Conservation (phyloP, 805 yeast species). For the Candida morakotiae region DNA sequence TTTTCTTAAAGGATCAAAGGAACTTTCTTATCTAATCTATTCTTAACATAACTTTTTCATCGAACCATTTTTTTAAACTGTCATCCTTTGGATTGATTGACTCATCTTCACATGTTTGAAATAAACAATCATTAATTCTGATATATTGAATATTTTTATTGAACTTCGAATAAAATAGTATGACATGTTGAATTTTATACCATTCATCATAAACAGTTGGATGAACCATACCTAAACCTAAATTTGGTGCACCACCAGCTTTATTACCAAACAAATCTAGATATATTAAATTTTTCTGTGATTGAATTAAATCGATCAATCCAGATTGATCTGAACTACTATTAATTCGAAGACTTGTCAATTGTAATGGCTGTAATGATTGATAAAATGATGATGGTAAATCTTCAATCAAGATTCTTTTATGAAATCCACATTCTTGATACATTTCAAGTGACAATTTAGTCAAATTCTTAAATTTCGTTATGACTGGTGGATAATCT, state of each 20-base stretch:
- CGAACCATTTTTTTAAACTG: conserved; percentile 45
- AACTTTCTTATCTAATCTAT: conserved; percentile 5
- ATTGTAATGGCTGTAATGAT: conserved; percentile 12
- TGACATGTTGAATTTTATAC: conserved; percentile 54
- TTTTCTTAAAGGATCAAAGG: conserved; percentile 3
- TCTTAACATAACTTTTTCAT: conserved; percentile 18
- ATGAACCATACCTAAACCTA: conserved; percentile 51
- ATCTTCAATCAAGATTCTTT: not conserved
- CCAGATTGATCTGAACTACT: conserved; percentile 16
- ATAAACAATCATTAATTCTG: conserved; percentile 47
- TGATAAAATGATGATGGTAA: conserved; percentile 8
- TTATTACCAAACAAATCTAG: conserved; percentile 47
- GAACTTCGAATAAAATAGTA: conserved; percentile 31
- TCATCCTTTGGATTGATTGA: conserved; percentile 39
- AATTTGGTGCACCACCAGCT: conserved; percentile 51
- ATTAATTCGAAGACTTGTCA: conserved; percentile 41
- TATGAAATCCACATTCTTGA: conserved; percentile 20
- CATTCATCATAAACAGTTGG: conserved; percentile 55
- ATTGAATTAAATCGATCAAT: conserved; percentile 18
- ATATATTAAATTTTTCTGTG: conserved; percentile 21
- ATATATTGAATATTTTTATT: conserved; percentile 34
- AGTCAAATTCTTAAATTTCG: conserved; percentile 16
- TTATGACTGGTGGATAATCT: conserved; percentile 15
- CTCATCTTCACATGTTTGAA: conserved; percentile 28
- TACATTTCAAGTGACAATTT: conserved; percentile 39